A percentile compares a stretch with the other conserved stretches of the same genome.
Conservation (phyloP, 345 rosid genomes). For the Combretum micranthum region DNA sequence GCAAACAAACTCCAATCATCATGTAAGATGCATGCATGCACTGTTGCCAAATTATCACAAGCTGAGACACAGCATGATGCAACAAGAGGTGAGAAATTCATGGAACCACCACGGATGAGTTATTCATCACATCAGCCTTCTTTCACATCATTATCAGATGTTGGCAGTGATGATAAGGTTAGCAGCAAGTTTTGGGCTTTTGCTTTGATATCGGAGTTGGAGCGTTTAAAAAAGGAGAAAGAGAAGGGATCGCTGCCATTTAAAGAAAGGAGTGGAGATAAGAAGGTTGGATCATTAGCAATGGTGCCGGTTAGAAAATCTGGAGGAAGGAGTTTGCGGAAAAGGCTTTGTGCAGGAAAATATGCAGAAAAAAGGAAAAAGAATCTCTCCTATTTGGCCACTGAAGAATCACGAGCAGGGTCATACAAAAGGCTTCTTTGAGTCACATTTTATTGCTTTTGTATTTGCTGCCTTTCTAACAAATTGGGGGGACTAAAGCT, state of each 20-base stretch:
- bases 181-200: slow-evolving; percentile 76
- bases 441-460: too few species aligned
- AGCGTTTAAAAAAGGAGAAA: slow-evolving; percentile 53
- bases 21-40: slow-evolving; percentile 47
- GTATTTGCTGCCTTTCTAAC: too few species aligned
- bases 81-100: slow-evolving; percentile 30
- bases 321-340: slow-evolving; percentile 54
- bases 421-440: too few species aligned
- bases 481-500: too few species aligned
- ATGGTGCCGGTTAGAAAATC: slow-evolving; percentile 51
- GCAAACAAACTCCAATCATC: slow-evolving; percentile 68
- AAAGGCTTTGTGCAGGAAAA: slow-evolving; percentile 55
- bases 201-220: slow-evolving; percentile 65
- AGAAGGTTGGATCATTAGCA: slow-evolving; percentile 32
- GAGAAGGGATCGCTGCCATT: slow-evolving; percentile 29
- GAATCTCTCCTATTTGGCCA: slow-evolving; percentile 1
- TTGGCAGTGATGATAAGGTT: slow-evolving; percentile 62
- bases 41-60: slow-evolving; percentile 57
- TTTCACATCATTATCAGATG: slow-evolving; percentile 52
- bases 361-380: slow-evolving; percentile 30
- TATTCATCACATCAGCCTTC: slow-evolving; percentile 39
- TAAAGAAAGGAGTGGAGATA: slow-evolving; percentile 22
- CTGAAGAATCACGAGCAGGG: too few species aligned
- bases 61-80: slow-evolving; percentile 55
- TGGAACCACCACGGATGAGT: slow-evolving; percentile 33